Percentiles rank a stretch among this genome's conserved stretches.
phyloP scores from a whole-genome alignment of 106 monocot genomes.

The Dioscorea dumetorum region DNA sequence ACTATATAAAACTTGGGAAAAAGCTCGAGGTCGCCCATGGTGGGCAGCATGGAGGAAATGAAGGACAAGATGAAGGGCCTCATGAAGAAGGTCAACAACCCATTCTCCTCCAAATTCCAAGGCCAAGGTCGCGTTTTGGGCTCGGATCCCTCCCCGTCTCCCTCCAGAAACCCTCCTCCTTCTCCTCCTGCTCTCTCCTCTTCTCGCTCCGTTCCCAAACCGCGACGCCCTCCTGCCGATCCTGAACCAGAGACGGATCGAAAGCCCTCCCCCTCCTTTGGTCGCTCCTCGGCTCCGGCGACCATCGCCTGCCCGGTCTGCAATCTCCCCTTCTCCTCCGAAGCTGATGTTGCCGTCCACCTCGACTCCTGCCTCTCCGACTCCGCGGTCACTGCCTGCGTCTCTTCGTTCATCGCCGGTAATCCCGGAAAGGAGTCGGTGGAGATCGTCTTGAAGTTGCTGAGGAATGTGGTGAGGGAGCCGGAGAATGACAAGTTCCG shows the following conservation, averaged over 20 bases:
- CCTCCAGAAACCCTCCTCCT: conserved; percentile 8
- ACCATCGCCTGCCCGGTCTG: conserved; percentile 51
- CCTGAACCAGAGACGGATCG: not conserved
- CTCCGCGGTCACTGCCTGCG: conserved; percentile 6
- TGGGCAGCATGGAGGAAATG: conserved; percentile 35
- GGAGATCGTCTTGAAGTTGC: conserved; percentile 48
- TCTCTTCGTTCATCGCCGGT: conserved; percentile 38
- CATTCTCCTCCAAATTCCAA: conserved; percentile 73
- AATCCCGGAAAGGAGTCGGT: conserved; percentile 30
- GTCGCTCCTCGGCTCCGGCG: conserved; percentile 1
- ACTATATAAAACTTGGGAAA: too few relatives aligned
- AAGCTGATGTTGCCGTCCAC: conserved; percentile 46
- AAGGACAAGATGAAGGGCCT: conserved; percentile 75
- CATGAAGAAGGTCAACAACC: conserved; percentile 78
- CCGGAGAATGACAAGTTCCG: conserved; percentile 76
- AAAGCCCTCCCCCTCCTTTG: not conserved
- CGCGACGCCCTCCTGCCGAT: not conserved
- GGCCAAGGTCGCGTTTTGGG: conserved; percentile 87
- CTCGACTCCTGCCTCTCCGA: conserved; percentile 44
- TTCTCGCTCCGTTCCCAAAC: conserved; percentile 5
- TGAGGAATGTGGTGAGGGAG: conserved; percentile 57
- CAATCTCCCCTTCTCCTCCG: conserved; percentile 35
- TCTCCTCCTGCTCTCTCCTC: conserved; percentile 9
- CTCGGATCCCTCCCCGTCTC: conserved; percentile 33
- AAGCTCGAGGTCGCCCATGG: too few relatives aligned